Evolutionary conservation across 495 filamentous ascomycete genomes (phyloP).

Genomic region (Hypoxylon fragiforme): DNA sequence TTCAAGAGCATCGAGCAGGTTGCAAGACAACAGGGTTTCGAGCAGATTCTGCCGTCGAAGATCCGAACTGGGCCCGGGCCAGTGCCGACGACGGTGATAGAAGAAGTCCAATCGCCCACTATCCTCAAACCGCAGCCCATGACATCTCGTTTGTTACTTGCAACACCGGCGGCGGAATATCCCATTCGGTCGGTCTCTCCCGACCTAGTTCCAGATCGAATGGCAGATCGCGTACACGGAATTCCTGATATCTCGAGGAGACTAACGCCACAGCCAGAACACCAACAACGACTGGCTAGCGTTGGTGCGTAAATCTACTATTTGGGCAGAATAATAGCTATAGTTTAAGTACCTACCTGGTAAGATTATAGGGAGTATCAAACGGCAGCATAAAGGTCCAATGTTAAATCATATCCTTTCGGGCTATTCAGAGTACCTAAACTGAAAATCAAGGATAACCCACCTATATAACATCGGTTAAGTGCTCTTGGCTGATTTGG

Average conservation of each 20-base stretch:
- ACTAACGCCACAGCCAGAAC: slow-evolving; percentile 48
- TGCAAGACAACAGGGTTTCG: slow-evolving; percentile 58
- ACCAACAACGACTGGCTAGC: slow-evolving; percentile 38
- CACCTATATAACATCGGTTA: too few relatives aligned
- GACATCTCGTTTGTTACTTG: slow-evolving; percentile 49
- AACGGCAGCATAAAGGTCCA: too few relatives aligned
- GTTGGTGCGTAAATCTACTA: slow-evolving; percentile 29
- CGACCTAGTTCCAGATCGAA: slow-evolving; percentile 67
- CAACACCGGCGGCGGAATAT: slow-evolving; percentile 53
- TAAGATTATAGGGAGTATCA: too few relatives aligned
- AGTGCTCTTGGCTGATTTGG: slow-evolving; percentile 1
- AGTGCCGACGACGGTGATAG: slow-evolving; percentile 36
- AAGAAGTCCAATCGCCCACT: slow-evolving; percentile 46
- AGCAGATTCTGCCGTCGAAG: slow-evolving; percentile 59
- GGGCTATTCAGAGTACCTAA: too few relatives aligned
- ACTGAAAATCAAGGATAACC: too few relatives aligned
- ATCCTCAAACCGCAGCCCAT: slow-evolving; percentile 51
- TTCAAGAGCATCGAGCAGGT: slow-evolving; percentile 70
- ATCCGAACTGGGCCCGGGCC: slow-evolving; percentile 44
- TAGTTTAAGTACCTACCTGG: too few relatives aligned
- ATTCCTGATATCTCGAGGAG: slow-evolving; percentile 53
- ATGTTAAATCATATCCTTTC: too few relatives aligned
- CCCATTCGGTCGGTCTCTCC: slow-evolving; percentile 52
- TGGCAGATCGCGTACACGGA: slow-evolving; percentile 62
- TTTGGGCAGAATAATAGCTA: slow-evolving; percentile 4